Evolutionary conservation across 2,329 filamentous ascomycete species (phyloP).

Genomic region (Aspergillus neoniger): DNA sequence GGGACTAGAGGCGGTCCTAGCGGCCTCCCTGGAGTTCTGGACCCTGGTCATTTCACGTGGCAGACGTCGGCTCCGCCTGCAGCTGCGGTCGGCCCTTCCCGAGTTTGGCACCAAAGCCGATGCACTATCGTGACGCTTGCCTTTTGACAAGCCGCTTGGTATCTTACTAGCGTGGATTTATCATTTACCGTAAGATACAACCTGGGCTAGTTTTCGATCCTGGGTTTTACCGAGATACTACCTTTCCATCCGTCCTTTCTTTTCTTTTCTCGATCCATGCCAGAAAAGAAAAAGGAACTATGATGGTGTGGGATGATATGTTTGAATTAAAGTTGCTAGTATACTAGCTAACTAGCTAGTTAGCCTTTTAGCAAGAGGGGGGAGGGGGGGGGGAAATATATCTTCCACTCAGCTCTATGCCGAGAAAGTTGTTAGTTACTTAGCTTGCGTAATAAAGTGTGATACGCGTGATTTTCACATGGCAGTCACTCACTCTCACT

Average conservation of each 20-base stretch:
- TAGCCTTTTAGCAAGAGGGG: too few relatives aligned
- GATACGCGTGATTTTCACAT: neutral
- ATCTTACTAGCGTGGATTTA: slow-evolving; percentile 6
- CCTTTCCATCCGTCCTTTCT: neutral
- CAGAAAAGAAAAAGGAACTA: too few relatives aligned
- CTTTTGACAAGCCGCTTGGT: slow-evolving; percentile 13
- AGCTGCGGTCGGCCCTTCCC: slow-evolving; percentile 29
- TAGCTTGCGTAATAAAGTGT: neutral
- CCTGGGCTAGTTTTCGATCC: neutral
- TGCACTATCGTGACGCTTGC: slow-evolving; percentile 21
- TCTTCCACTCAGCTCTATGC: neutral
- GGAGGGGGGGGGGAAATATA: neutral
- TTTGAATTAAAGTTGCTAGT: neutral
- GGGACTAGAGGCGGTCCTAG: slow-evolving; percentile 17
- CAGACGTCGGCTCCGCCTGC: slow-evolving; percentile 24
- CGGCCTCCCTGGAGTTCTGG: slow-evolving; percentile 23
- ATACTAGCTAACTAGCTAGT: too few relatives aligned
- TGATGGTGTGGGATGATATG: neutral
- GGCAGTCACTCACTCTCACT: neutral
- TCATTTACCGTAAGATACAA: neutral
- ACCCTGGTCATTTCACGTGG: slow-evolving; percentile 31
- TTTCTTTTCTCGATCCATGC: neutral
- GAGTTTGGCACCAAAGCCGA: slow-evolving; percentile 35
- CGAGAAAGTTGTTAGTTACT: neutral
- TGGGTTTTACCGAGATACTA: neutral